Conservation (phyloP, 2,329 filamentous ascomycete species). For the Penicillium sp. region DNA sequence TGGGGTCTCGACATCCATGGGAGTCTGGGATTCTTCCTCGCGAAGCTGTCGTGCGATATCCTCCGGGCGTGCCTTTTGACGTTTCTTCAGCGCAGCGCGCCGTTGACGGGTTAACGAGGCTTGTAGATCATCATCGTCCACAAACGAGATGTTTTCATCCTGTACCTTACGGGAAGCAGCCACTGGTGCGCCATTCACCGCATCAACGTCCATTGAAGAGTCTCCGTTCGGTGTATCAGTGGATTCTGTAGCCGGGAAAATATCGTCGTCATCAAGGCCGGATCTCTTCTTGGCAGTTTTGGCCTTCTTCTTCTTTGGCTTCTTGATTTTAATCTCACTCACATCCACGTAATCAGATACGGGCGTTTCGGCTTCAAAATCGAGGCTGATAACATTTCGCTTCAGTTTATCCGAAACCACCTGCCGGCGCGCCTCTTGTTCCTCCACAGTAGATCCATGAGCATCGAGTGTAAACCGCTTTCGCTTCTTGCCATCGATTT, state of each 20-base stretch:
- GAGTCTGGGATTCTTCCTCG: slow-evolving; percentile 61
- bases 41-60: slow-evolving; percentile 82
- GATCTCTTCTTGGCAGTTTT: slow-evolving; percentile 75
- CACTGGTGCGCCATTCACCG: slow-evolving; percentile 47
- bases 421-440: slow-evolving; percentile 60
- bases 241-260: slow-evolving; percentile 47
- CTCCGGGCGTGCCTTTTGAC: slow-evolving; percentile 83
- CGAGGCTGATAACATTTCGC: slow-evolving; percentile 75
- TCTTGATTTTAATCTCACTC: slow-evolving; percentile 89
- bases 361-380: slow-evolving; percentile 67
- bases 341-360: slow-evolving; percentile 87
- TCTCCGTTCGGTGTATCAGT: slow-evolving; percentile 47
- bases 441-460: slow-evolving; percentile 70
- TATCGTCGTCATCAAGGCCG: slow-evolving; percentile 63
- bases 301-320: slow-evolving; percentile 84
- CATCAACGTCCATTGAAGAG: slow-evolving; percentile 76
- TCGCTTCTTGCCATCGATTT: slow-evolving; percentile 86
- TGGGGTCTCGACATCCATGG: slow-evolving; percentile 64
- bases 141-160: slow-evolving; percentile 70
- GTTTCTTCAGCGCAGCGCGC: slow-evolving; percentile 83
- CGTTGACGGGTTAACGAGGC: slow-evolving; percentile 82
- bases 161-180: slow-evolving; percentile 64
- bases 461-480: slow-evolving; percentile 88
- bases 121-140: slow-evolving; percentile 93
- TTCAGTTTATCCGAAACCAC: slow-evolving; percentile 65